phyloP scores from a whole-genome alignment of 2,329 filamentous ascomycete species.

The Colletotrichum siamense region DNA sequence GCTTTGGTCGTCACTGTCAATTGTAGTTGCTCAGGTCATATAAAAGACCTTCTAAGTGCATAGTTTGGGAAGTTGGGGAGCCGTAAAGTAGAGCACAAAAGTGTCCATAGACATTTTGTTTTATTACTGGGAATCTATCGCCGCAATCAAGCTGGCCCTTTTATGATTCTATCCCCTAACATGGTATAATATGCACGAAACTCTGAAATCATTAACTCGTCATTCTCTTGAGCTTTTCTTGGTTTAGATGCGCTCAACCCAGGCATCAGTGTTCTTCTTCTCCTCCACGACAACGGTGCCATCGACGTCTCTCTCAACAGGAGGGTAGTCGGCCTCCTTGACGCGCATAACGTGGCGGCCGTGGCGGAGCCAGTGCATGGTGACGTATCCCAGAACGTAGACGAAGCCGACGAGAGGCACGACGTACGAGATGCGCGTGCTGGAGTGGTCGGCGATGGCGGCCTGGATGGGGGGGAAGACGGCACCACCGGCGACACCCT shows the following conservation, averaged over 20 bases:
- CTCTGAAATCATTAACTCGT: neutral
- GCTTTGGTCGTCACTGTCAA: neutral
- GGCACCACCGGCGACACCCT: conserved; percentile 60
- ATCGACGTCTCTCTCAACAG: conserved; percentile 6
- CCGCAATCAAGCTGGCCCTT: neutral
- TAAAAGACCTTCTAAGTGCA: neutral
- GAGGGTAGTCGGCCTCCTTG: conserved; percentile 31
- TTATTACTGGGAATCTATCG: neutral
- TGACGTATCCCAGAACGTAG: conserved; percentile 37
- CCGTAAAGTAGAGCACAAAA: neutral
- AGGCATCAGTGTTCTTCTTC: neutral
- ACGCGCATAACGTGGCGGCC: conserved; percentile 34
- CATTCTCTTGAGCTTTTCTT: neutral
- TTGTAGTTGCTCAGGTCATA: neutral
- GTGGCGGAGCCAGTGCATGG: conserved; percentile 35
- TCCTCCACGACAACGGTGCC: neutral
- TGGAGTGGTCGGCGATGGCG: conserved; percentile 43
- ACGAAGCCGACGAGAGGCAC: conserved; percentile 48
- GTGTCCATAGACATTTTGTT: neutral
- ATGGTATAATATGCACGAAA: neutral
- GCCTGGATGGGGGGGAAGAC: conserved; percentile 60
- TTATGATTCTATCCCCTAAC: neutral
- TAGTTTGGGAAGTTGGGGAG: rapidly evolving
- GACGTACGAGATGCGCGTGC: conserved; percentile 46
- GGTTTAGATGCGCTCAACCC: conserved; percentile 1